A percentile compares a stretch with the other conserved stretches of the same genome.
Conservation (phyloP, 2,329 filamentous ascomycete species). For the Fusarium falciforme region DNA sequence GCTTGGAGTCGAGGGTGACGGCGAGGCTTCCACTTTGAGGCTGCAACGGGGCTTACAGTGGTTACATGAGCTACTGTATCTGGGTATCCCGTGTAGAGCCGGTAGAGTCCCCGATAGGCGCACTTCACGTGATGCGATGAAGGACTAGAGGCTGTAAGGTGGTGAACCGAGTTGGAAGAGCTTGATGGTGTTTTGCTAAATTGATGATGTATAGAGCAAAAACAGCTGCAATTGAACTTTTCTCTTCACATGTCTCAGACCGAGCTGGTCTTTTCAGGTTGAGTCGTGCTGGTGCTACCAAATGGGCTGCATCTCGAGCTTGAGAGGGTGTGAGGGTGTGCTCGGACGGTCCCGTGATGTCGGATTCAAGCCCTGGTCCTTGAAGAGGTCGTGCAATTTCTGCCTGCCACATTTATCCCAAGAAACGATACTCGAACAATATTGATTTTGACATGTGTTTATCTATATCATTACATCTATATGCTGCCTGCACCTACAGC, state of each 20-base stretch:
- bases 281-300: conserved; percentile 7
- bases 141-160: not conserved
- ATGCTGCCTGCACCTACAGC: not conserved
- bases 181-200: not conserved
- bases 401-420: not conserved
- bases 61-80: conserved; percentile 34
- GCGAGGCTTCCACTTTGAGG: not conserved
- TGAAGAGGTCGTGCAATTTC: not conserved
- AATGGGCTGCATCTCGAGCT: conserved; percentile 1
- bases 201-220: not conserved
- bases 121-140: conserved; percentile 40
- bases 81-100: conserved; percentile 4
- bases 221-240: not conserved
- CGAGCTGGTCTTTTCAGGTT: not conserved
- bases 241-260: conserved; percentile 20
- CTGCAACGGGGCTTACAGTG: conserved; percentile 37
- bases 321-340: conserved; percentile 13
- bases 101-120: conserved; percentile 36
- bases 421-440: not conserved
- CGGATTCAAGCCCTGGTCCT: not conserved
- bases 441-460: not conserved
- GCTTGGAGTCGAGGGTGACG: conserved; percentile 19
- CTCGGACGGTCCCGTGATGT: conserved; percentile 28
- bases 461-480: not conserved
- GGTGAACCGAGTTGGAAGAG: not conserved